Evolutionary conservation across 768 basidiomycete species (phyloP).

Genomic region (Lentinula sp.): DNA sequence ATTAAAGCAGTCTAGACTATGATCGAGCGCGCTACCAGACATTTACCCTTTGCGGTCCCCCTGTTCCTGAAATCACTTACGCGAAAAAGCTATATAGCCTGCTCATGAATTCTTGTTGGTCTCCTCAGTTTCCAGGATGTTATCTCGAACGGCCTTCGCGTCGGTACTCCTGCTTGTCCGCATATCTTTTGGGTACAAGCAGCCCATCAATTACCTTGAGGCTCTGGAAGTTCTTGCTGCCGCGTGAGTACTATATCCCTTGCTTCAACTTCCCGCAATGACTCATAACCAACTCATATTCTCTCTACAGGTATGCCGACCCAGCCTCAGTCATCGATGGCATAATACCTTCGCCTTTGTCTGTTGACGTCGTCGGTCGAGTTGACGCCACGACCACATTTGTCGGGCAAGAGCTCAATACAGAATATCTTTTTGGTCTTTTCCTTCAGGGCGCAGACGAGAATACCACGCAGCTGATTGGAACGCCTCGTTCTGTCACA

Average conservation of each 20-base stretch:
- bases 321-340: not conserved
- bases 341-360: not conserved
- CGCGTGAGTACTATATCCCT: not conserved
- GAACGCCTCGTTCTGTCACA: not conserved
- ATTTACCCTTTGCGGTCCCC: not conserved
- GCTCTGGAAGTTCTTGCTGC: not conserved
- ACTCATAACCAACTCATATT: not conserved
- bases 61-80: not conserved
- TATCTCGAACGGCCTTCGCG: not conserved
- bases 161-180: not conserved
- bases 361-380: not conserved
- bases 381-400: slow-evolving; percentile 1
- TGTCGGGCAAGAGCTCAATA: slow-evolving; percentile 1
- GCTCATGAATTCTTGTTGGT: not conserved
- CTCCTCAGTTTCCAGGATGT: not conserved
- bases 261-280: no score
- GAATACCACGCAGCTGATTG: slow-evolving; percentile 6
- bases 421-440: slow-evolving; percentile 3
- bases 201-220: not conserved
- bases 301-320: not conserved
- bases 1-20: not conserved
- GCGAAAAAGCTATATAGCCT: not conserved
- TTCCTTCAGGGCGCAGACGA: not conserved
- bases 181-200: not conserved
- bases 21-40: not conserved